Evolutionary conservation across 1,284 basidiomycete species (phyloP), one percentile per base, ranked within the genome.

Genomic region (Papiliotrema flavescens): DNA sequence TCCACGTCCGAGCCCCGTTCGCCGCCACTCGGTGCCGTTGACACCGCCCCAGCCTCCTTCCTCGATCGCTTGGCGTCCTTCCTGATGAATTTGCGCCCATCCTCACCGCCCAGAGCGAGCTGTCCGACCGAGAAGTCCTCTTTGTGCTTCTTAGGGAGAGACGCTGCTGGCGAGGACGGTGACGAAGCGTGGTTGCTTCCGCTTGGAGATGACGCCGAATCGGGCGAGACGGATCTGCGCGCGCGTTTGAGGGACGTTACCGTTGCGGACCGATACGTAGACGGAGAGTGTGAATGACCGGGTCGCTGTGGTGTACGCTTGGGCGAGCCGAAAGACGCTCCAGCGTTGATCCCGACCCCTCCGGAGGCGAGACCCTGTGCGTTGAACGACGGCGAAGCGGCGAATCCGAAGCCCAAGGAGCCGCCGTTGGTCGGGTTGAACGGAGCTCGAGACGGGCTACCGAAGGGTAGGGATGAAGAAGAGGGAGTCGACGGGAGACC

Each of bases 11-110:
- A 24, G 4, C 42, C 44, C n/a, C 34, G 23, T 23, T 24, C 17
- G 1, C 28, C 5, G 6, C 41, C 23, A 5, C 28, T 40, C 2
- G 49, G 40, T 2, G 37, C 42, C 2, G 37, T 19, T 32, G 28
- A 32, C 28, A 32, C 28, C 28, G 28, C 28, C 15, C 51, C 55
- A 15, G 36, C 43, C 11, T 59, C 62, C 39, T 65, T 58, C 42
- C 64, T 65, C 3, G 60, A 43, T 9, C 69, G 56, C 62, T 74
- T 74, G 11, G 51, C 47, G 14, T 56, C 50, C 49, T 61, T 59
- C 32, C 67, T 52, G 5, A 50, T 54, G 19, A 53, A 40, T 41
- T 53, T 57, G 24, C 57, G 49, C 36, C 36, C 47, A 46, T 42
- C 53, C 15, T 46, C 50, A 17, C 62, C 68, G 9, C 54, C 53